Conservation (phyloP, 345 rosid species). For the Populus deltoides region DNA sequence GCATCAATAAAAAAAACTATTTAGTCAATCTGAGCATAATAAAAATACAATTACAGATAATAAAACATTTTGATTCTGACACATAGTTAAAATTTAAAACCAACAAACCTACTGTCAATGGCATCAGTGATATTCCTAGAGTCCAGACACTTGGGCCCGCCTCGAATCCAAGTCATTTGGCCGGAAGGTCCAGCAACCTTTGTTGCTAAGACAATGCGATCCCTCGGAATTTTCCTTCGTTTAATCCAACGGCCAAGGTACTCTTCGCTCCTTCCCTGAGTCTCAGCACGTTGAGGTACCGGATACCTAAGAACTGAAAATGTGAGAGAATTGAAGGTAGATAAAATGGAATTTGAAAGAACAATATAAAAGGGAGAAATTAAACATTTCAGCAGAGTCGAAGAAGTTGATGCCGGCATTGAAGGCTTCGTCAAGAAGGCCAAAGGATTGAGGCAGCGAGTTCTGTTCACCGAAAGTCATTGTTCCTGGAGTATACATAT, state of each 20-base stretch:
- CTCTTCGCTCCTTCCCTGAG: constrained; percentile 67
- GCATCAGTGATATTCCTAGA: constrained; percentile 47
- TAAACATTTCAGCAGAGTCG: constrained; percentile 64
- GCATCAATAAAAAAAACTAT: constrained; percentile 14
- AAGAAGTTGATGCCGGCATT: constrained; percentile 61
- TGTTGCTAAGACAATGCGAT: constrained; percentile 49
- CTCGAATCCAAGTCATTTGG: constrained; percentile 63
- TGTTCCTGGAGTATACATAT: constrained; percentile 36
- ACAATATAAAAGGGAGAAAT: neutral
- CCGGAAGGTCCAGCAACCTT: constrained; percentile 68
- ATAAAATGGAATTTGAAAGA: neutral
- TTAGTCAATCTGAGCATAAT: too few relatives aligned
- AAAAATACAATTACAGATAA: neutral
- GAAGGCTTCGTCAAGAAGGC: constrained; percentile 55
- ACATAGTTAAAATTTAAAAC: neutral
- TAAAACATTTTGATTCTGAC: neutral
- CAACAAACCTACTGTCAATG: constrained; percentile 48
- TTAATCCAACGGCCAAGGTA: constrained; percentile 56
- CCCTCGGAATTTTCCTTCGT: constrained; percentile 47
- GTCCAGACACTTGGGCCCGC: constrained; percentile 54
- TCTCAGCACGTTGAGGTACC: constrained; percentile 61
- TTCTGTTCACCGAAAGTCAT: constrained; percentile 70
- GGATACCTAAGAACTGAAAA: constrained; percentile 42
- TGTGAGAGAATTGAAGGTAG: neutral
- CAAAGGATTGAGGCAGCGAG: constrained; percentile 43